Evolutionary conservation across 257 asterid species (phyloP).

Genomic region (Nicotiana sylvestris): DNA sequence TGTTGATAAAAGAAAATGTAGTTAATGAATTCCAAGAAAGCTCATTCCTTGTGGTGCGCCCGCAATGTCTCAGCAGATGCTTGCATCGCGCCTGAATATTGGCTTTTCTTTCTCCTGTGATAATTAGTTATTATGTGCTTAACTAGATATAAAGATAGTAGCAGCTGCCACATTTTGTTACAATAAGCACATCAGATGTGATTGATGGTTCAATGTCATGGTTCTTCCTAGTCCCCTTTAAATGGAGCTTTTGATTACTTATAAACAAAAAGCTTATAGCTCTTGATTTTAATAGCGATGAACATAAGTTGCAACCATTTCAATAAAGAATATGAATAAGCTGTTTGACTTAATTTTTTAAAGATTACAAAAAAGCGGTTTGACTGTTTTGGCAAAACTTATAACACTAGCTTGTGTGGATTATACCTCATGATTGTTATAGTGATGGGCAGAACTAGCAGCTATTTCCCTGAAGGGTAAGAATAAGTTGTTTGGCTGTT

Average conservation of each 20-base stretch:
- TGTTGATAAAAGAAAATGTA: background rate
- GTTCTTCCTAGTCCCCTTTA: background rate
- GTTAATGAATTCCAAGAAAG: background rate
- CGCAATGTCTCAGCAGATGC: background rate
- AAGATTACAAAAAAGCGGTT: background rate
- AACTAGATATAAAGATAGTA: background rate
- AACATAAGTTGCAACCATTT: background rate
- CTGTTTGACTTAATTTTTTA: too few species aligned
- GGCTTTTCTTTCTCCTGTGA: background rate
- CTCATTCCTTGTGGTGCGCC: background rate
- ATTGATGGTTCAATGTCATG: background rate
- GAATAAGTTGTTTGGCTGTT: background rate
- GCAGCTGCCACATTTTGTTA: background rate
- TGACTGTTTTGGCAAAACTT: background rate
- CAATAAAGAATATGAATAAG: background rate
- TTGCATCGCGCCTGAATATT: background rate
- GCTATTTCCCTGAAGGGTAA: background rate
- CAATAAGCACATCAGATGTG: background rate
- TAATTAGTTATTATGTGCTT: background rate
- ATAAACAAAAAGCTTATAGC: background rate
- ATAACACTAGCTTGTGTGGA: background rate
- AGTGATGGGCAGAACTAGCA: background rate
- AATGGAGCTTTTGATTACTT: background rate
- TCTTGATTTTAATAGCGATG: background rate
- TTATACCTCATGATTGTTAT: background rate